Conservation (phyloP, 208 protist species). For the Porcisia hertigi region DNA sequence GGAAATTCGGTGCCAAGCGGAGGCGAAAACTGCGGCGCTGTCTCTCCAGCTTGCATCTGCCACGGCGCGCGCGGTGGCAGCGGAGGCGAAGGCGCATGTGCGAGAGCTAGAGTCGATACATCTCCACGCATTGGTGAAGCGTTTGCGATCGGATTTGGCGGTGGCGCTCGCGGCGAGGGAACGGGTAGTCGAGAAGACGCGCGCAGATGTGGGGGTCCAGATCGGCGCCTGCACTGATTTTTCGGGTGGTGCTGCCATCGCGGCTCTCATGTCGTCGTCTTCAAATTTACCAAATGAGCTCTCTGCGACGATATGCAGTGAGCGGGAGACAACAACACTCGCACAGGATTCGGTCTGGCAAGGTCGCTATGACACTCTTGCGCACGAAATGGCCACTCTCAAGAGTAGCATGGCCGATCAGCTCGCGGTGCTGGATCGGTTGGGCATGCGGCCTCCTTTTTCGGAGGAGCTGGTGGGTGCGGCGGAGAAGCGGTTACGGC, state of each 20-base stretch:
- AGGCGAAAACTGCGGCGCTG: constrained; percentile 18
- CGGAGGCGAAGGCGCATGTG: constrained; percentile 8
- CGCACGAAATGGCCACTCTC: constrained; percentile 38
- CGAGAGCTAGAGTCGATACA: constrained; percentile 50
- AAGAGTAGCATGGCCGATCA: constrained; percentile 64
- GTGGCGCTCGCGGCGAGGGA: background rate
- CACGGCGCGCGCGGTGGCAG: constrained; percentile 14
- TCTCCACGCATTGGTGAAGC: constrained; percentile 43
- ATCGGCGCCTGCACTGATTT: background rate
- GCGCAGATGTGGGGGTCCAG: background rate
- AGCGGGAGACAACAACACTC: background rate
- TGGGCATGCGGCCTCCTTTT: constrained; percentile 59
- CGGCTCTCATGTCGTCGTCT: background rate
- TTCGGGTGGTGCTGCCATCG: background rate
- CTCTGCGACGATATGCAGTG: too few relatives aligned
- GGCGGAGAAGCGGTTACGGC: constrained; percentile 22
- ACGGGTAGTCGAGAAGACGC: background rate
- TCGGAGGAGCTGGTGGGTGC: constrained; percentile 24
- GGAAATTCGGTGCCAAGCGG: constrained; percentile 14
- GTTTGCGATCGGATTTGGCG: constrained; percentile 31
- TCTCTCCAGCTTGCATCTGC: constrained; percentile 12
- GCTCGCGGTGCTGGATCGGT: constrained; percentile 60
- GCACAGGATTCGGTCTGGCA: constrained; percentile 13
- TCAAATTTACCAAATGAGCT: background rate
- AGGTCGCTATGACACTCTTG: constrained; percentile 34